phyloP scores from a whole-genome alignment of 2,329 filamentous ascomycete genomes.

The Neoarthrinium moseri region DNA sequence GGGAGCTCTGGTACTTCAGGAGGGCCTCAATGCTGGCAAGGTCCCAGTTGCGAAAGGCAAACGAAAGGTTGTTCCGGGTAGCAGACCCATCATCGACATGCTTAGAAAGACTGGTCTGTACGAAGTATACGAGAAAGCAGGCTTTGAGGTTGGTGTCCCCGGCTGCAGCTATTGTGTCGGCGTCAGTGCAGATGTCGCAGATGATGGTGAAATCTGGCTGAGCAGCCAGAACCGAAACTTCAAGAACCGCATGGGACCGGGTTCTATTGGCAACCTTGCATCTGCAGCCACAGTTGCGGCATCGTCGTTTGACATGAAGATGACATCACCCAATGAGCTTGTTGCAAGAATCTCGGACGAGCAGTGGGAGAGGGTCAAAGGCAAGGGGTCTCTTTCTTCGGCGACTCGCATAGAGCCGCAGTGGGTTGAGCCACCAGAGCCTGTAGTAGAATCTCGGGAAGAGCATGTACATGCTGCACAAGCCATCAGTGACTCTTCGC shows the following conservation, averaged over 20 bases:
- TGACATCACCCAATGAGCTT: slow-evolving; percentile 34
- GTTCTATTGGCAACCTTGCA: slow-evolving; percentile 40
- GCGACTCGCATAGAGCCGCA: slow-evolving; percentile 4
- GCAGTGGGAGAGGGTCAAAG: slow-evolving; percentile 16
- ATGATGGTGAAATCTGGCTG: slow-evolving; percentile 39
- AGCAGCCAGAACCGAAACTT: slow-evolving; percentile 47
- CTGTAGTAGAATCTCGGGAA: not conserved
- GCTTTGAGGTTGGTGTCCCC: slow-evolving; percentile 39
- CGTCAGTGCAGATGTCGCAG: slow-evolving; percentile 38
- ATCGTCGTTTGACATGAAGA: slow-evolving; percentile 41
- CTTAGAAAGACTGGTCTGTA: slow-evolving; percentile 32
- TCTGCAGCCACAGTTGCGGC: slow-evolving; percentile 46
- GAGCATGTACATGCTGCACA: not conserved
- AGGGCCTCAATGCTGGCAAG: slow-evolving; percentile 31
- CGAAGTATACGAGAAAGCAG: slow-evolving; percentile 36
- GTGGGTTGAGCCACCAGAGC: slow-evolving; percentile 13
- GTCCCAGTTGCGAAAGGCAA: slow-evolving; percentile 30
- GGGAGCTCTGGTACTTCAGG: slow-evolving; percentile 37
- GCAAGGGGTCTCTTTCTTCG: slow-evolving; percentile 16
- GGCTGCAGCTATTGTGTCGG: slow-evolving; percentile 45
- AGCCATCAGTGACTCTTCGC: not conserved
- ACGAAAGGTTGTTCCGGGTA: slow-evolving; percentile 39
- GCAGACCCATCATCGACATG: slow-evolving; percentile 34
- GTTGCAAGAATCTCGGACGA: slow-evolving; percentile 25
- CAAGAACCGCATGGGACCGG: slow-evolving; percentile 40